Conservation (phyloP, 257 asterid species). For the Asclepias syriaca region DNA sequence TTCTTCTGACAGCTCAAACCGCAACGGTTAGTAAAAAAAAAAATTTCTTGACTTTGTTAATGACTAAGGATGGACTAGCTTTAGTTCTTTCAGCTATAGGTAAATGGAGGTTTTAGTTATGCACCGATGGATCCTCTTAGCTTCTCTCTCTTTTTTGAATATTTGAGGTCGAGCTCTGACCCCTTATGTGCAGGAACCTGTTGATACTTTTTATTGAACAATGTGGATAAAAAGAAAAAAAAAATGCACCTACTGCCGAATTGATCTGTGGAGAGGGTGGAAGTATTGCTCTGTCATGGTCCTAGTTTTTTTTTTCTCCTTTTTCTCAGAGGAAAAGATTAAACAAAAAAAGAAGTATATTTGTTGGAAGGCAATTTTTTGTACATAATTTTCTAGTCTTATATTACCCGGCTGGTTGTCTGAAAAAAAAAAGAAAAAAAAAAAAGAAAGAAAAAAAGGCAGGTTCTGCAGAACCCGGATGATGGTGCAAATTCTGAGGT, state of each 20-base stretch:
- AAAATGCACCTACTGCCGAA: not conserved
- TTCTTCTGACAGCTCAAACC: constrained; percentile 30
- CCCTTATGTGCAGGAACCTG: not conserved
- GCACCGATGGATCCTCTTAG: constrained; percentile 5
- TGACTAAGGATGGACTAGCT: constrained; percentile 12
- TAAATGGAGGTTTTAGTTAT: constrained; percentile 7
- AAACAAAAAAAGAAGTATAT: constrained; percentile 6
- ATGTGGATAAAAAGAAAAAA: not conserved
- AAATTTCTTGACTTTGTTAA: constrained; percentile 18
- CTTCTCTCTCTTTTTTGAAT: constrained; percentile 1
- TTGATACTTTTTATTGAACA: constrained; percentile 1
- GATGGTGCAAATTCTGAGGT: constrained; percentile 25
- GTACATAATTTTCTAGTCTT: constrained; percentile 29
- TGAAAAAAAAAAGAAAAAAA: constrained; percentile 6
- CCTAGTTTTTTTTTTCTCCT: not conserved
- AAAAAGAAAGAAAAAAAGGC: not conserved
- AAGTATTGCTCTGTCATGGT: constrained; percentile 29
- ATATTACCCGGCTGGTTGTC: constrained; percentile 14
- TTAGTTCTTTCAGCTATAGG: constrained; percentile 16
- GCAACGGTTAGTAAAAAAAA: constrained; percentile 25
- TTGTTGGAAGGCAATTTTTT: constrained; percentile 25
- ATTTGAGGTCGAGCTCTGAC: constrained; percentile 18
- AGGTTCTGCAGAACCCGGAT: constrained; percentile 26
- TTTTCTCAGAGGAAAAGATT: constrained; percentile 14
- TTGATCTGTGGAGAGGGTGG: constrained; percentile 16